These are phyloP conservation scores for Symmetrospora coprosmae DNA, from an alignment of 768 basidiomycete species.

Conservation along the genomic window DNA sequence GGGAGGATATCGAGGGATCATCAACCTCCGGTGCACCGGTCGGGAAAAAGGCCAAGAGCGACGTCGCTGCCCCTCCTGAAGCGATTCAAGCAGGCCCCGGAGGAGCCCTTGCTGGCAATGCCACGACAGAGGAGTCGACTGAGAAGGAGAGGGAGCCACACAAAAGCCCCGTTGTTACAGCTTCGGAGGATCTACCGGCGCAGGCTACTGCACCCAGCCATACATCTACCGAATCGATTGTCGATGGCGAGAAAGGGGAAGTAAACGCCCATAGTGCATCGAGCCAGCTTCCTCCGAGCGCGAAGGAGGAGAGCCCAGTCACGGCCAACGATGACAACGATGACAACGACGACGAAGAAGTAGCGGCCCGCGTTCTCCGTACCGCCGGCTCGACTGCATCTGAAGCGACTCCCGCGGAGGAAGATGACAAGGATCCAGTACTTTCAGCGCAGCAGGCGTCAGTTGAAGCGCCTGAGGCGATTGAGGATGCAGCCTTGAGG, in stretches of 20 bases:
- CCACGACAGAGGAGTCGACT: not conserved
- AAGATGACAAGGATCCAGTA: not conserved
- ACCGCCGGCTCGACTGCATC: too few species aligned
- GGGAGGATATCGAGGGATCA: not conserved
- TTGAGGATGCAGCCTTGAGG: too few species aligned
- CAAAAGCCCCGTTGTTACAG: not conserved
- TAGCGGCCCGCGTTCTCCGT: too few species aligned
- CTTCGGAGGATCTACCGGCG: not conserved
- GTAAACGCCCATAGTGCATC: too few species aligned
- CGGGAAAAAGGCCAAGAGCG: constrained; percentile 16
- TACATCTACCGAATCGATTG: too few species aligned
- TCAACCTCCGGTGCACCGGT: not conserved
- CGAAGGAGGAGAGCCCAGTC: too few species aligned
- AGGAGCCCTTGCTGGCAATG: not conserved
- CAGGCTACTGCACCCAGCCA: not conserved
- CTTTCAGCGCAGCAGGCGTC: too few species aligned
- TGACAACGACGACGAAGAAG: too few species aligned
- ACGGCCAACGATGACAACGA: too few species aligned
- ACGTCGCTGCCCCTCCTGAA: not conserved
- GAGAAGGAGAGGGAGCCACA: constrained; percentile 20
- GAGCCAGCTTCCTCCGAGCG: too few species aligned
- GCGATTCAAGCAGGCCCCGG: not conserved
- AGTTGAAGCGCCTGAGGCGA: not conserved
- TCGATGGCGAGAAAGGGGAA: too few species aligned
- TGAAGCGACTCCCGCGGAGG: not conserved